A percentile compares a stretch with the other conserved stretches of the same genome.
These are phyloP conservation scores for Elsinoe batatas DNA, from an alignment of 2,329 filamentous ascomycete genomes.

Conservation along the genomic window DNA sequence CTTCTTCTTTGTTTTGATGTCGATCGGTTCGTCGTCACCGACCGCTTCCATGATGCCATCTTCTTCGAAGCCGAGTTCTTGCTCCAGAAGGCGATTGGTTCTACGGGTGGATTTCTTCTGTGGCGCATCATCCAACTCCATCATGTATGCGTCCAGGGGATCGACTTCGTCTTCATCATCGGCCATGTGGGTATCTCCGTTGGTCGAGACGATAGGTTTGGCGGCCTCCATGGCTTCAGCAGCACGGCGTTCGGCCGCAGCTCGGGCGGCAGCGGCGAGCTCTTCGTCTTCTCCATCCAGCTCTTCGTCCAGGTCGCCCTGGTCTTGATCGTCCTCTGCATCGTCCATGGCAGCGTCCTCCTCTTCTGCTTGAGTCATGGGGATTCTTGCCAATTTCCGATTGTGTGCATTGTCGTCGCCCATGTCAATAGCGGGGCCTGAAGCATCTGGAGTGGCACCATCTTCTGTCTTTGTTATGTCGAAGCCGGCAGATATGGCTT, in stretches of 20 bases:
- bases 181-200: conserved; percentile 27
- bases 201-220: conserved; percentile 31
- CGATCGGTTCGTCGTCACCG: conserved; percentile 54
- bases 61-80: conserved; percentile 76
- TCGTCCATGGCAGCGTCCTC: conserved; percentile 30
- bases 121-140: conserved; percentile 45
- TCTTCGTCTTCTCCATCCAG: conserved; percentile 63
- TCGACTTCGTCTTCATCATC: conserved; percentile 55
- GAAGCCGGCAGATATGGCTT: conserved; percentile 69
- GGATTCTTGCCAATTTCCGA: conserved; percentile 84
- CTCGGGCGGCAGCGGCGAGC: conserved; percentile 72
- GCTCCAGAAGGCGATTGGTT: conserved; percentile 43
- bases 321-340: conserved; percentile 44
- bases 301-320: conserved; percentile 41
- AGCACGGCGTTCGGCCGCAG: conserved; percentile 69
- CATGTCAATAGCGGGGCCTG: conserved; percentile 66
- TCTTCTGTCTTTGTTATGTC: conserved; percentile 61
- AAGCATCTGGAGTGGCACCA: conserved; percentile 45
- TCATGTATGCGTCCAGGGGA: conserved; percentile 96
- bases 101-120: conserved; percentile 29
- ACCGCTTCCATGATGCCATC: conserved; percentile 57
- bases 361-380: conserved; percentile 56
- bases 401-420: conserved; percentile 80
- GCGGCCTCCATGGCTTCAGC: conserved; percentile 36
- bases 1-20: conserved; percentile 53